These are phyloP conservation scores for Phytophthora idaei DNA, from an alignment of 352 stramenopile genomes.

Conservation along the genomic window DNA sequence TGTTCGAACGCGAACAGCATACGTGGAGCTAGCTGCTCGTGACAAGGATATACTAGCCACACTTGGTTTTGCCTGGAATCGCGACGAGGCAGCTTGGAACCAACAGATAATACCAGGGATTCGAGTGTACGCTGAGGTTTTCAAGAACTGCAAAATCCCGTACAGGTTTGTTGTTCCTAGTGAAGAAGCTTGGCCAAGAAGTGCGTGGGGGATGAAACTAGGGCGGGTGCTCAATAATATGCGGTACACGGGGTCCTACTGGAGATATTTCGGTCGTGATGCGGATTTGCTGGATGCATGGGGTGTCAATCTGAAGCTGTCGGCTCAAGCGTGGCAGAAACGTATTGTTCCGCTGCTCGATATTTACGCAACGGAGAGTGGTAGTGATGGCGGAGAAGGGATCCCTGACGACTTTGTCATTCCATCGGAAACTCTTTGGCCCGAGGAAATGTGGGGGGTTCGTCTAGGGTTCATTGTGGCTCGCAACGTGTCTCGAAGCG, in stretches of 20 bases:
- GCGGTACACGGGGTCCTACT: not conserved
- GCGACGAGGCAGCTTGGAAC: not conserved
- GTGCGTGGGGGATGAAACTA: too few relatives aligned
- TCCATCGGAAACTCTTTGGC: not conserved
- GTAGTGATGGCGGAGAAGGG: not conserved
- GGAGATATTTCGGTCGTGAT: constrained; percentile 1
- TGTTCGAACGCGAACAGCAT: not conserved
- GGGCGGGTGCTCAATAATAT: not conserved
- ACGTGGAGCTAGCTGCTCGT: not conserved
- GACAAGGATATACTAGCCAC: not conserved
- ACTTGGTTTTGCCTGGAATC: not conserved
- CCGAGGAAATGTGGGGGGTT: not conserved
- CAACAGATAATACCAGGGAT: not conserved
- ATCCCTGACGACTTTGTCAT: not conserved
- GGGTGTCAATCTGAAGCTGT: not conserved
- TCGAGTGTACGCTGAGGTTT: not conserved
- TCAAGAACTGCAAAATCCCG: not conserved
- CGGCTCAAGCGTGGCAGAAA: not conserved
- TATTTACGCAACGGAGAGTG: not conserved
- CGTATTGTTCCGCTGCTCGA: not conserved
- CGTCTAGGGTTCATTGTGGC: not conserved
- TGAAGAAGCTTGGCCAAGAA: not conserved
- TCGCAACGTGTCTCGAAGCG: not conserved
- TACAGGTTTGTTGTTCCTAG: not conserved
- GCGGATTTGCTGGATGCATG: not conserved